A percentile compares a stretch with the other conserved stretches of the same genome.
These are phyloP conservation scores for Ophiobolus disseminans DNA, from an alignment of 2,329 filamentous ascomycete genomes.

Conservation along the genomic window DNA sequence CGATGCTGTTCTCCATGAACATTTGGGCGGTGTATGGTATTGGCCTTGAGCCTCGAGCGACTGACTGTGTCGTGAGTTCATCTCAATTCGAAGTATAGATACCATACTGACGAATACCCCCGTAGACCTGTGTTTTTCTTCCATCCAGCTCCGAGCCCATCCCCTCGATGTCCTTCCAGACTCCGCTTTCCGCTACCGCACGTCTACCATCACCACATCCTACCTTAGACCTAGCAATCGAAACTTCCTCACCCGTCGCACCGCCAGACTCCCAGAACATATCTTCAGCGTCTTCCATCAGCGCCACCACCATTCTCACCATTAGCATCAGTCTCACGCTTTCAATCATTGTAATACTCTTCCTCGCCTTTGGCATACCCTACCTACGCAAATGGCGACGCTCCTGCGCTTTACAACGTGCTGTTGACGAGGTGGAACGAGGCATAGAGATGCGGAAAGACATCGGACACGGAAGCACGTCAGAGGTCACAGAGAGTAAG, in stretches of 20 bases:
- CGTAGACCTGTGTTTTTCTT: too few species aligned
- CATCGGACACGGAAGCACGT: neutral
- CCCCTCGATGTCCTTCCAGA: neutral
- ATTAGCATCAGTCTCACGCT: conserved; percentile 11
- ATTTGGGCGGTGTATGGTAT: conserved; percentile 29
- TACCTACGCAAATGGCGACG: conserved; percentile 26
- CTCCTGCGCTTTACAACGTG: conserved; percentile 22
- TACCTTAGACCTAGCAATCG: too few species aligned
- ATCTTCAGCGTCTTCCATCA: conserved; percentile 1
- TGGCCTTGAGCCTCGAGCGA: conserved; percentile 3
- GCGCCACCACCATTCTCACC: conserved; percentile 9
- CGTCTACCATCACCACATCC: too few species aligned
- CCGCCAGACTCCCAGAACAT: neutral
- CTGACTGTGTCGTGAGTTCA: neutral
- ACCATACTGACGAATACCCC: too few species aligned
- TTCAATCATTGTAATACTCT: conserved; percentile 11
- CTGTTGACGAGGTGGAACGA: conserved; percentile 29
- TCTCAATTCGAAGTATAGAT: conserved; percentile 20
- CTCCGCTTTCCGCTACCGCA: neutral
- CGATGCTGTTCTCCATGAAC: conserved; percentile 17
- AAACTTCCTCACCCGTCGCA: neutral
- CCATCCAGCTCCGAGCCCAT: too few species aligned
- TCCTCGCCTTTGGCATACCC: conserved; percentile 15
- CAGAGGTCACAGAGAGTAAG: conserved; percentile 11
- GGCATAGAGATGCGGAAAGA: conserved; percentile 8